Conservation (phyloP, 805 yeast genomes). For the Metschnikowia continentalis region DNA sequence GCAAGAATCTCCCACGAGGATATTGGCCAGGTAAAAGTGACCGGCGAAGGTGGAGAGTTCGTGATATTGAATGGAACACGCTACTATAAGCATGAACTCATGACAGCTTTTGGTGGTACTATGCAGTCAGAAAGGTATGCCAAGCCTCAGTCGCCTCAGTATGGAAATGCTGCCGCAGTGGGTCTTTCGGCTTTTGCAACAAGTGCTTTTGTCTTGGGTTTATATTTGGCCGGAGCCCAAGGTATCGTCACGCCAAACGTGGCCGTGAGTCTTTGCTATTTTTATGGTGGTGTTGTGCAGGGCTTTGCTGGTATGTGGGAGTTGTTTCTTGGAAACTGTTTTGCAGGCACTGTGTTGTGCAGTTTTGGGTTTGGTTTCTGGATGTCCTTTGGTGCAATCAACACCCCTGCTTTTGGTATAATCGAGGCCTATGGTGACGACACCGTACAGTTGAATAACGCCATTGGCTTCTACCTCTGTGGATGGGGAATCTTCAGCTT, state of each 20-base stretch:
- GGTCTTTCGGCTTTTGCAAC: constrained; percentile 49
- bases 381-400: constrained; percentile 45
- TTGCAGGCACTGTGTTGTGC: constrained; percentile 51
- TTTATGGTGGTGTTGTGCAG: constrained; percentile 49
- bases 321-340: constrained; percentile 47
- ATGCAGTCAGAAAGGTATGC: constrained; percentile 44
- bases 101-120: constrained; percentile 61
- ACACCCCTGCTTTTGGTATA: constrained; percentile 55
- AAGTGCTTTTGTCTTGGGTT: constrained; percentile 45
- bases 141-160: constrained; percentile 32
- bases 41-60: constrained; percentile 38
- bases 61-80: constrained; percentile 39
- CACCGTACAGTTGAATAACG: constrained; percentile 42
- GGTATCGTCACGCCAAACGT: constrained; percentile 42
- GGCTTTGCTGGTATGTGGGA: constrained; percentile 51
- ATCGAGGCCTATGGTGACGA: constrained; percentile 42
- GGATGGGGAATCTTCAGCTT: constrained; percentile 67
- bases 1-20: neutral
- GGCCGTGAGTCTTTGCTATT: constrained; percentile 43
- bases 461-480: constrained; percentile 52
- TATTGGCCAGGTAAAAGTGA: neutral
- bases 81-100: constrained; percentile 51
- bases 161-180: constrained; percentile 51
- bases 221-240: constrained; percentile 44
- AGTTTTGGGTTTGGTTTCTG: constrained; percentile 53